Base-by-base conservation (phyloP, 305 asterid genomes). In the Fraxinus latifolia region DNA sequence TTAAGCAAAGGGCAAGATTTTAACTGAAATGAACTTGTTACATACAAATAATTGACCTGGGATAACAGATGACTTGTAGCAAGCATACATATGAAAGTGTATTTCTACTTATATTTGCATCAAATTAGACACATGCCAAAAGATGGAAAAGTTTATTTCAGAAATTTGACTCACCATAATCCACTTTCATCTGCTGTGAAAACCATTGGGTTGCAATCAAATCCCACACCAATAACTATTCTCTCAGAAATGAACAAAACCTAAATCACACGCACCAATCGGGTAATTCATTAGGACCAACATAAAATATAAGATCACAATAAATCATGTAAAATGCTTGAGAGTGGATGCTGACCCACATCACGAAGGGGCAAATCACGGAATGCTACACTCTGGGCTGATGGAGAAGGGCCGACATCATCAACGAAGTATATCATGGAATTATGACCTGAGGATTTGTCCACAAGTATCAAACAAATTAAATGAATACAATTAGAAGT, bases 321-420 rank as follows among this genome's bases (percentile, higher is more conserved):
- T 74, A 77, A 84, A 75, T 6, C 25, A 42, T 65, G 60, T 44
- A 81, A 79, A 89, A 84, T 89, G 86, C 79, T 77, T 55, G 83
- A 91, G 94, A 89, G 86, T 83, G 94, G 95, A 92, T 90, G 93
- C 97, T 91, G 98, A 96, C 99, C 99, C 98, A 94, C 99, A 94
- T 96, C 98, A 87, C 98, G 98, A 89, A 96, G 99, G 55, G 98
- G 99, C 96, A 96, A 91, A 92, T 94, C 97, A 82, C 98, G 97
- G 86, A 92, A 87, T 80, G 98, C 94, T 82, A 96, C 92, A 86
- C 91, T 94, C 90, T 96, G 99, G 77, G 98, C 98, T 77, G 95
- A 93, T 84, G 99, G 98, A 87, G 98, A 93, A 86, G 97, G 89
- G 25, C 99, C 98, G 78, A 94, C 91, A 80, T 96, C 98, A 85